Conservation (phyloP, 768 basidiomycete species). For the Hortiboletus flavorubellus region DNA sequence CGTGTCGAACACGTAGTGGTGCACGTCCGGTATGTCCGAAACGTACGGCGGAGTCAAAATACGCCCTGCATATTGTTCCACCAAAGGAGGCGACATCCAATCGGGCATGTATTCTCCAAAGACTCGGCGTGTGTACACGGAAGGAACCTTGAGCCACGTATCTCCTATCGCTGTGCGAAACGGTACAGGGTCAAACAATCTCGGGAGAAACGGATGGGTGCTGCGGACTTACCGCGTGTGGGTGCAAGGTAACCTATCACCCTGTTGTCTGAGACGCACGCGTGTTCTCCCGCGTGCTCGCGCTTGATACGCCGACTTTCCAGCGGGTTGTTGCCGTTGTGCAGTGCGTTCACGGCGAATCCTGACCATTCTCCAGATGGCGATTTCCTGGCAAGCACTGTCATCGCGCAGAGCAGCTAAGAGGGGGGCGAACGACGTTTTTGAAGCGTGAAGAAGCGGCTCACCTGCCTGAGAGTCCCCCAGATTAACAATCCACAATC, state of each 20-base stretch:
- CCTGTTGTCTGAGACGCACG: constrained; percentile 30
- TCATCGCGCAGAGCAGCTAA: neutral
- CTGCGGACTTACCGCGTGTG: constrained; percentile 32
- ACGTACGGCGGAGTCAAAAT: constrained; percentile 47
- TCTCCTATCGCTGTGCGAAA: constrained; percentile 32
- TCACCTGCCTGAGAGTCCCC: constrained; percentile 36
- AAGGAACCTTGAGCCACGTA: constrained; percentile 35
- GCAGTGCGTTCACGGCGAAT: constrained; percentile 24
- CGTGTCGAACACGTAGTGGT: constrained; percentile 32
- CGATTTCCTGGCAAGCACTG: constrained; percentile 24
- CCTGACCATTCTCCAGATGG: constrained; percentile 21
- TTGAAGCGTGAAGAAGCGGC: neutral
- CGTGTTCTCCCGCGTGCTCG: constrained; percentile 31
- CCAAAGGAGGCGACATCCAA: constrained; percentile 19
- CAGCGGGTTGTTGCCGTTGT: constrained; percentile 29
- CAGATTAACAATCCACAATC: constrained; percentile 35
- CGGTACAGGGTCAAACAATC: constrained; percentile 14
- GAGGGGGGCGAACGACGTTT: neutral
- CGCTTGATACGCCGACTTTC: constrained; percentile 27
- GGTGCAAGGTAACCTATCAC: constrained; percentile 39
- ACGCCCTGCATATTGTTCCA: constrained; percentile 30
- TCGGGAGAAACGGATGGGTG: neutral
- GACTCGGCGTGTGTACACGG: constrained; percentile 30
- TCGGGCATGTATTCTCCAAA: constrained; percentile 27
- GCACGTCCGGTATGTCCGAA: constrained; percentile 39